These are phyloP conservation scores for Yamadazyma trypodendri DNA, from an alignment of 1,139 yeast species.

Conservation along the genomic window DNA sequence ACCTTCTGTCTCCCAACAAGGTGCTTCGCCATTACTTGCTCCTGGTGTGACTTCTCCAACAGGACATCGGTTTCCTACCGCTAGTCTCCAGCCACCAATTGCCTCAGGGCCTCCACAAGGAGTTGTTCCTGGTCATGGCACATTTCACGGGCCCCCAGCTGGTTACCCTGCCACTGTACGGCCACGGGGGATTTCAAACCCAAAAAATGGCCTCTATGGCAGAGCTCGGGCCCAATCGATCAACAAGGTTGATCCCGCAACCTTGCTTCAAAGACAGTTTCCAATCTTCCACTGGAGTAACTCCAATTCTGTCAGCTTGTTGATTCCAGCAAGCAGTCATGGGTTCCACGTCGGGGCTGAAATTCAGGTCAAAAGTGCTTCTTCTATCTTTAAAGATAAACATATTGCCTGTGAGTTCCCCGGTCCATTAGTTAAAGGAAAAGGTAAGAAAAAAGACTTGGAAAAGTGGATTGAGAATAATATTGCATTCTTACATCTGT, in stretches of 20 bases:
- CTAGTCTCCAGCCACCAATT: neutral
- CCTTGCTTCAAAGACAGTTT: conserved; percentile 57
- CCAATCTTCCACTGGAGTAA: conserved; percentile 77
- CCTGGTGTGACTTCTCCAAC: conserved; percentile 4
- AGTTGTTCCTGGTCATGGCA: neutral
- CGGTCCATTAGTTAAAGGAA: conserved; percentile 60
- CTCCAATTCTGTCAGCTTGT: conserved; percentile 27
- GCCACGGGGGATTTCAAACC: conserved; percentile 29
- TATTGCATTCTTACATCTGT: conserved; percentile 6
- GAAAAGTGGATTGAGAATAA: conserved; percentile 56
- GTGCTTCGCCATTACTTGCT: neutral
- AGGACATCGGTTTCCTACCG: neutral
- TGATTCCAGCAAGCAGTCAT: conserved; percentile 24
- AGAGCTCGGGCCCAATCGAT: conserved; percentile 22
- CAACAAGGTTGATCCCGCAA: conserved; percentile 34
- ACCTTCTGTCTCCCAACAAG: conserved; percentile 18
- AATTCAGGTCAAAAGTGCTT: conserved; percentile 19
- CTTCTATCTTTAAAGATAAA: conserved; percentile 21
- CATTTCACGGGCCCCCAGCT: neutral
- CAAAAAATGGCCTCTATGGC: conserved; percentile 27
- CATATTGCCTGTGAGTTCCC: conserved; percentile 44
- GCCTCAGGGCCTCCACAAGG: too few relatives aligned
- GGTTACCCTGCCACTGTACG: too few relatives aligned
- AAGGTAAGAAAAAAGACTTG: conserved; percentile 60
- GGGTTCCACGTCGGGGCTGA: conserved; percentile 13